Base-by-base conservation (phyloP, 2,329 filamentous ascomycete species). In the Helminthosporium solani region DNA sequence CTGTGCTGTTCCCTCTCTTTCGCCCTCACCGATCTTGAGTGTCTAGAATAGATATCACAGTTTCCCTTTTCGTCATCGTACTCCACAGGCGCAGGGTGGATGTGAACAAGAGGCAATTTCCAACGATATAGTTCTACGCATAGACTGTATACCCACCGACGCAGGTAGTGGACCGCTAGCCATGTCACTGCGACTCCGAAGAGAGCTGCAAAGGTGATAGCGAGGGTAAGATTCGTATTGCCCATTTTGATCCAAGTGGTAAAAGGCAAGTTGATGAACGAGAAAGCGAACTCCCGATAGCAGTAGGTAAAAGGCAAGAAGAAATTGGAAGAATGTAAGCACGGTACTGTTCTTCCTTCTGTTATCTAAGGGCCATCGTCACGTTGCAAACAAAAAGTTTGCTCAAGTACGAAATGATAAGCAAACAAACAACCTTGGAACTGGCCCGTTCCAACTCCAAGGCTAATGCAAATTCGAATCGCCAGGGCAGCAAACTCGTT, bases 101-200 rank as follows among this genome's bases (percentile, higher is more conserved):
- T 33, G 2, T 52, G 11, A 0, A 41, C 2, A 7, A 54, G 47
- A 21, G 60, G 49, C 14, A 31, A n/a, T 48, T 60, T 49, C 50
- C 54, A 64, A 9, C 54, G 47, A 23, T 51, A 51, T 2, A 66
- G 20, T 18, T 57, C 46, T 2, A 47, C 18, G 19, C 57, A 61
- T 30, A 46, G 28, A 3, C 33, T 39, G 16, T 57, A 48, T 8
- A 65, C 51, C 23, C 48, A 64, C 19, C 46, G 41, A 7, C 56
- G 49, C 0, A 57, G 19, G 19, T 44, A 56, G 47, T 56, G 62
- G 1, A 63, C 27, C 2, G 35, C 43, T 3, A 57, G 41, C 40
- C 52, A 62, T 1, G 65, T 43, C 5, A 64, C 23, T 2, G 43
- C 42, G 0, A 54, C 34, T 12, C 62, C 61, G 39, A 62, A 63